These are phyloP conservation scores for Biscogniauxia sp. DNA, from an alignment of 2,329 filamentous ascomycete genomes.

Conservation along the genomic window DNA sequence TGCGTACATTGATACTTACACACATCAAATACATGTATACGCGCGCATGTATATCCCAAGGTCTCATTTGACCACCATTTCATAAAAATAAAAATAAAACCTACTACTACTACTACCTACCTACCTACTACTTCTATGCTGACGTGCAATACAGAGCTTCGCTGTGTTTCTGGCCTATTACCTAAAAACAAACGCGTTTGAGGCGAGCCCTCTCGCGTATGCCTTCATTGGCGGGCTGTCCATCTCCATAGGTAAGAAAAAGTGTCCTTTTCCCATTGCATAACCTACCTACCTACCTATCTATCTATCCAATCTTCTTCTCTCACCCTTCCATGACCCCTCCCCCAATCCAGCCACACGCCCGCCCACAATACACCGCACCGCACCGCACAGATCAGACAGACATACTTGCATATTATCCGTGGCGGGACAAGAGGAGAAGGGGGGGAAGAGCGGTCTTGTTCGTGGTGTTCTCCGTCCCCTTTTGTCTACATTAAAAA, in stretches of 20 bases:
- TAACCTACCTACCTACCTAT: too few species aligned
- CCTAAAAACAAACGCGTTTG: constrained; percentile 57
- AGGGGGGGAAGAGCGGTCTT: too few species aligned
- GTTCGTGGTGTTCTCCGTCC: neutral
- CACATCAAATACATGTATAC: neutral
- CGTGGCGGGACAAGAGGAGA: neutral
- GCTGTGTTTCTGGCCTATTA: constrained; percentile 58
- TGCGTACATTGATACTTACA: too few species aligned
- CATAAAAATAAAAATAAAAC: neutral
- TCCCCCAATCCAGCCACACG: neutral
- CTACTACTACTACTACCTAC: too few species aligned
- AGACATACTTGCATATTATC: neutral
- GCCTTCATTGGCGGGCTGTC: constrained; percentile 76
- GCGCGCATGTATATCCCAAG: neutral
- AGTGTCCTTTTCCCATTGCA: constrained; percentile 2
- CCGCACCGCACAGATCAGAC: neutral
- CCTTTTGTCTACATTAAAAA: neutral
- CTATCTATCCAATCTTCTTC: neutral
- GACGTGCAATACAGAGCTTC: constrained; percentile 43
- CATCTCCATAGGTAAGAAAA: constrained; percentile 48
- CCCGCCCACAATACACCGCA: too few species aligned
- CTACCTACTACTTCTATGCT: too few species aligned
- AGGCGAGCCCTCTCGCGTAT: constrained; percentile 63
- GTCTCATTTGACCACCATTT: too few species aligned
- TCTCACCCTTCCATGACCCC: neutral